Evolutionary conservation across 257 asterid genomes (phyloP).

Genomic region (Ilex aquifolium): DNA sequence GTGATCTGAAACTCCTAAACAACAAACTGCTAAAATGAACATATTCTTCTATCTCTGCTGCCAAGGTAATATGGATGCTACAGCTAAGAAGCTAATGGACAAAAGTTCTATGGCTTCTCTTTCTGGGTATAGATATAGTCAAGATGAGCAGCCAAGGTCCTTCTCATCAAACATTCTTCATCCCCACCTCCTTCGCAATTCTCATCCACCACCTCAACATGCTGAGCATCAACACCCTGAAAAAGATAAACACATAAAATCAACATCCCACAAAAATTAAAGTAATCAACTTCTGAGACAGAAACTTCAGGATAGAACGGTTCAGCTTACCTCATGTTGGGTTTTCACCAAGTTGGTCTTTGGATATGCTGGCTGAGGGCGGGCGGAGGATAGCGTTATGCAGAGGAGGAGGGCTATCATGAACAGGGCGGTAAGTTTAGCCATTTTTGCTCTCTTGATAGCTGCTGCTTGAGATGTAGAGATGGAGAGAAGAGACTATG

Average conservation of each 20-base stretch:
- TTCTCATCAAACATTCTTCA: slow-evolving; percentile 63
- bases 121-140: slow-evolving; percentile 70
- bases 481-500: no score
- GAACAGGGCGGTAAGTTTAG: slow-evolving; percentile 35
- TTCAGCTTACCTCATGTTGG: slow-evolving; percentile 10
- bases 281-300: no score
- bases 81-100: no score
- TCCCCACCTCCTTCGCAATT: slow-evolving; percentile 41
- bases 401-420: slow-evolving; percentile 36
- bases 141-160: slow-evolving; percentile 49
- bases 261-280: neutral
- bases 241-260: neutral
- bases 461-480: no score
- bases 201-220: slow-evolving; percentile 19
- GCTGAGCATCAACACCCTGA: slow-evolving; percentile 6
- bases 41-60: no score
- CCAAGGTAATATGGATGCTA: no score
- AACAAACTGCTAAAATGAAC: no score
- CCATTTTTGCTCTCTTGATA: slow-evolving; percentile 21
- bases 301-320: neutral
- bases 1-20: no score
- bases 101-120: slow-evolving; percentile 31
- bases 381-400: slow-evolving; percentile 38
- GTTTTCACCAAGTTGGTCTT: slow-evolving; percentile 7
- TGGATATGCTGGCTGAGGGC: slow-evolving; percentile 24